Base-by-base conservation (phyloP, 768 basidiomycete genomes). In the Lentinula aciculospora region DNA sequence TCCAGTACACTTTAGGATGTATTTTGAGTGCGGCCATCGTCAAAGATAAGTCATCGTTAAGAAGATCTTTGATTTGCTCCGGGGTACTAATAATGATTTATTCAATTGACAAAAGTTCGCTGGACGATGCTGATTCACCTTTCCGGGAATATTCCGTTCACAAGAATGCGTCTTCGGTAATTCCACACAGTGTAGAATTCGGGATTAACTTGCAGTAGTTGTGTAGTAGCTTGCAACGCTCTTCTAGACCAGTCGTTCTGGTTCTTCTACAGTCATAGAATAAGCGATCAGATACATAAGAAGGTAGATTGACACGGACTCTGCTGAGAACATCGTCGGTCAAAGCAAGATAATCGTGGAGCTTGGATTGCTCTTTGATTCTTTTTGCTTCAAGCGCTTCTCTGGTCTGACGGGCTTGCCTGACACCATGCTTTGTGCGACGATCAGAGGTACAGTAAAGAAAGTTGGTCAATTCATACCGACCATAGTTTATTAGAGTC, bases 171-270 rank as follows among this genome's bases (percentile, higher is more conserved):
- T 31, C 96, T 78, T 46, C 97, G 81, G 71, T 94, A 95, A 71
- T 97, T 96, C 97, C 97, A 98, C 36, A 91, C 75, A 1, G 96
- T 95, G 70, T 97, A 97, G 67, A 94, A 94, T 71, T 99, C 97
- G 2, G 96, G 94, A 67, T 98, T 98, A 40, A 89, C 64, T 53
- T 85, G 83, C 8, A 99, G 82, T 23, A 98, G 70, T 27, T 75
- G 77, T 15, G 86, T 85, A 0, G 94, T 96, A 40, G 88, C 72
- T n/a, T 81, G 76, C 34, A 98, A 82, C 0, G 92, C 84, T n/a
- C 88, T 87, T 28, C 71, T 68, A 59, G 85, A 83, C 80, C 81
- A 92, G 58, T 92, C 89, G 53, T 75, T 71, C 0, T 71, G 65
- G 62, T 80, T 81, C 76, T 89, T 93, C 94, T 98, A 67, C 50